Evolutionary conservation across 441 rosid species (phyloP).

Genomic region (Gossypium aridum): DNA sequence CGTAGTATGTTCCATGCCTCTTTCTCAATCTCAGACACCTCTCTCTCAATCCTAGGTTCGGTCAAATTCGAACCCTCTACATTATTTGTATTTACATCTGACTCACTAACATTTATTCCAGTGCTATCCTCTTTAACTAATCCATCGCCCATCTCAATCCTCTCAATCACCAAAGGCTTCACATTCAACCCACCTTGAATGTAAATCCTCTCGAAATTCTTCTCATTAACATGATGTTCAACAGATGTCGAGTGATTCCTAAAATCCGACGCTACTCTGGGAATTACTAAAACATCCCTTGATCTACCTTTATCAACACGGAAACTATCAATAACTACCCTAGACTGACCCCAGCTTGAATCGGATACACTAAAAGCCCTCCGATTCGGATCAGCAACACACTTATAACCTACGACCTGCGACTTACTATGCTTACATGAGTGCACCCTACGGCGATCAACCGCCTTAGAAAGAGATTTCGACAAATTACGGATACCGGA

Average conservation of each 20-base stretch:
- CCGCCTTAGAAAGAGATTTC: conserved; percentile 36
- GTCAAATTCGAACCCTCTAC: conserved; percentile 38
- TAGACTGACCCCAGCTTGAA: conserved; percentile 42
- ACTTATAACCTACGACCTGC: conserved; percentile 26
- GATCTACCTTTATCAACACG: conserved; percentile 24
- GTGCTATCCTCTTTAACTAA: conserved; percentile 30
- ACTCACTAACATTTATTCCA: conserved; percentile 29
- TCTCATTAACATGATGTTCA: conserved; percentile 52
- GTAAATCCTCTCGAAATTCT: conserved; percentile 64
- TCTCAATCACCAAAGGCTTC: conserved; percentile 58
- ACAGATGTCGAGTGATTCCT: conserved; percentile 67
- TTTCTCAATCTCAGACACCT: conserved; percentile 47
- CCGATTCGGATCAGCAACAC: conserved; percentile 31
- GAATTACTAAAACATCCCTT: conserved; percentile 73
- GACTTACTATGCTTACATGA: conserved; percentile 20
- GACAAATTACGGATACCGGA: conserved; percentile 35
- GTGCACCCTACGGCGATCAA: conserved; percentile 28
- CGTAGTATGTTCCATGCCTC: conserved; percentile 82
- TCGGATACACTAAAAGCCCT: conserved; percentile 53
- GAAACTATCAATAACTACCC: conserved; percentile 20
- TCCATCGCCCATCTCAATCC: conserved; percentile 28
- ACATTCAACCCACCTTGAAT: conserved; percentile 57
- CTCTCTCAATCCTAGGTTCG: conserved; percentile 46
- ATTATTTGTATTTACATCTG: conserved; percentile 32
- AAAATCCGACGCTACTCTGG: conserved; percentile 66